These are phyloP conservation scores for Colletotrichum siamense DNA, from an alignment of 2,329 filamentous ascomycete species.

Conservation along the genomic window DNA sequence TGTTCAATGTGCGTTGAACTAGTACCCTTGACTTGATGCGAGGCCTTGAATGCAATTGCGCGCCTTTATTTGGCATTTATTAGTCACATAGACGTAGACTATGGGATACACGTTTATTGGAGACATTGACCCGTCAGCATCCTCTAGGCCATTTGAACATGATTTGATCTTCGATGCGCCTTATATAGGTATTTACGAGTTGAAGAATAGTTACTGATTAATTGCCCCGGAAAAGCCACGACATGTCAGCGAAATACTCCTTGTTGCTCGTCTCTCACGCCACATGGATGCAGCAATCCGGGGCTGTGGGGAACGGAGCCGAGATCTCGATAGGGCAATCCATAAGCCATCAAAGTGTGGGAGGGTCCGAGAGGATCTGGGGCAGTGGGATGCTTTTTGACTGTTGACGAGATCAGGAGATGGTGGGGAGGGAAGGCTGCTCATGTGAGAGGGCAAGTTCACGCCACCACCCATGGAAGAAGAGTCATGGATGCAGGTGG, in stretches of 20 bases:
- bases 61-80: background rate
- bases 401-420: background rate
- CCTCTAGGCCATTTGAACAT: background rate
- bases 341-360: background rate
- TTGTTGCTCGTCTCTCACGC: background rate
- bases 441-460: conserved; percentile 3
- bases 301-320: background rate
- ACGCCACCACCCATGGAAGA: background rate
- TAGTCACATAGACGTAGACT: background rate
- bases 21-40: background rate
- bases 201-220: background rate
- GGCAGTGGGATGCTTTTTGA: background rate
- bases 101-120: background rate
- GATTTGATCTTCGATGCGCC: background rate
- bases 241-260: background rate
- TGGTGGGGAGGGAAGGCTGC: background rate
- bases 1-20: background rate
- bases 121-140: background rate
- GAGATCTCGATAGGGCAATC: background rate
- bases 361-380: background rate
- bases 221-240: background rate
- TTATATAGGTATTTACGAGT: background rate
- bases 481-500: conserved; percentile 1
- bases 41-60: background rate
- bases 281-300: background rate